Evolutionary conservation across 2,329 filamentous ascomycete genomes (phyloP).

Genomic region (Scorias spongiosa): DNA sequence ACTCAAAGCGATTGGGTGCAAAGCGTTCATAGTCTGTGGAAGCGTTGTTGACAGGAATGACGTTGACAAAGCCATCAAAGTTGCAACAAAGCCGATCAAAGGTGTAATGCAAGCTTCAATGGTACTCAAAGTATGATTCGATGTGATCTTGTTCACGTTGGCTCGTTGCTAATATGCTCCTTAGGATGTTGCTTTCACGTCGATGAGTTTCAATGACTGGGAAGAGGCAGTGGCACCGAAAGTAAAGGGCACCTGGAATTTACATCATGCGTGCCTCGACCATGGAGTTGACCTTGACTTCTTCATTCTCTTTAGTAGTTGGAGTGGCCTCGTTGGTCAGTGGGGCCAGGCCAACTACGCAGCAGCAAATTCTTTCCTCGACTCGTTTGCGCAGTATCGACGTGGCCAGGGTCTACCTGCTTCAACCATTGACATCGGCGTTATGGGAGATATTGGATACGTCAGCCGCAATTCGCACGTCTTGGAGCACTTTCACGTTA

Average conservation of each 20-base stretch:
- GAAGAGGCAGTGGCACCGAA: constrained; percentile 9
- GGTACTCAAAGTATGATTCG: not conserved
- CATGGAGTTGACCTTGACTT: constrained; percentile 17
- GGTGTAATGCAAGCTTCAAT: not conserved
- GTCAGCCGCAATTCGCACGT: constrained; percentile 7
- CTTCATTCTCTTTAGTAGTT: constrained; percentile 40
- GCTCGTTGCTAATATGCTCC: too few relatives aligned
- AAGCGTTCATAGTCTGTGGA: not conserved
- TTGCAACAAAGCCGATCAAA: not conserved
- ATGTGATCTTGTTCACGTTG: too few relatives aligned
- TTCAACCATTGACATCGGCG: constrained; percentile 38
- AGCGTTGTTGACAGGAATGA: not conserved
- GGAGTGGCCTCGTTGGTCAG: constrained; percentile 40
- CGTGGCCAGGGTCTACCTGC: constrained; percentile 27
- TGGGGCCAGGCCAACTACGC: constrained; percentile 44
- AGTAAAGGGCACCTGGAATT: constrained; percentile 15
- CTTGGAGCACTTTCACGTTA: not conserved
- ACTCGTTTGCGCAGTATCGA: constrained; percentile 21
- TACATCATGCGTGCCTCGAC: constrained; percentile 6
- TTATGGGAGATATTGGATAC: constrained; percentile 29
- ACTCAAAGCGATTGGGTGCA: constrained; percentile 1
- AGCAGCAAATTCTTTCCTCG: constrained; percentile 28
- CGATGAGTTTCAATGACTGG: constrained; percentile 12
- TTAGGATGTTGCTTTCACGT: not conserved
- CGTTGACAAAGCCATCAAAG: not conserved